Percentiles rank a stretch among this genome's conserved stretches.
These are phyloP conservation scores for Ilex paraguariensis DNA, from an alignment of 305 asterid species.

Conservation along the genomic window DNA sequence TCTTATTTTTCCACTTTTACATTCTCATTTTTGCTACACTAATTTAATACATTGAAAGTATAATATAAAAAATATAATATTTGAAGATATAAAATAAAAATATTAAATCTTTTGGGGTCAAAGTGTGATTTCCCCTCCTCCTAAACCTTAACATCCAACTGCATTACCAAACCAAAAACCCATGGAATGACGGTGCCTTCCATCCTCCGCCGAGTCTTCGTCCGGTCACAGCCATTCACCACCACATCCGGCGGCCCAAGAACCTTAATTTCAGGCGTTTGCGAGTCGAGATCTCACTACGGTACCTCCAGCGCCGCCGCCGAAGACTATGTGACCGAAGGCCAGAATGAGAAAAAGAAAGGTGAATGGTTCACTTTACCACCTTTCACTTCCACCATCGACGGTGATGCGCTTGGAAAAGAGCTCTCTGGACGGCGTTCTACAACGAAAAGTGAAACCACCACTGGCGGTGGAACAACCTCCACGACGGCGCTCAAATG, in stretches of 20 bases:
- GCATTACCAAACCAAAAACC: conserved; percentile 20
- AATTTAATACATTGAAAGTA: too few species aligned
- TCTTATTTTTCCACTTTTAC: too few species aligned
- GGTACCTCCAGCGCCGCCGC: conserved; percentile 14
- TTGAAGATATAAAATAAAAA: too few species aligned
- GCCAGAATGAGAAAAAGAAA: conserved; percentile 21
- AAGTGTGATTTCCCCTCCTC: too few species aligned
- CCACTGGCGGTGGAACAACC: neutral
- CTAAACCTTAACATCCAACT: too few species aligned
- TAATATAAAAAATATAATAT: too few species aligned
- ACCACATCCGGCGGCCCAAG: conserved; percentile 13
- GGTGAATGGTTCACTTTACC: conserved; percentile 60
- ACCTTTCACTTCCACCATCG: conserved; percentile 43
- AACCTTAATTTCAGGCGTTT: conserved; percentile 1
- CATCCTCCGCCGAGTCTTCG: conserved; percentile 40
- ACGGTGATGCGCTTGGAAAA: conserved; percentile 56
- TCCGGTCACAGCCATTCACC: conserved; percentile 29
- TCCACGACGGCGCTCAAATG: conserved; percentile 69
- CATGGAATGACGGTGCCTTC: conserved; percentile 37
- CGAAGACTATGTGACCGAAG: neutral
- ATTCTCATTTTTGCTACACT: too few species aligned
- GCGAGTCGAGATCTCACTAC: conserved; percentile 12
- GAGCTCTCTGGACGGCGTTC: conserved; percentile 21
- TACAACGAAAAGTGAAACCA: too few species aligned
- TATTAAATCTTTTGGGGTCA: too few species aligned